Base-by-base conservation (phyloP, 768 basidiomycete genomes). In the Russula brevipes region DNA sequence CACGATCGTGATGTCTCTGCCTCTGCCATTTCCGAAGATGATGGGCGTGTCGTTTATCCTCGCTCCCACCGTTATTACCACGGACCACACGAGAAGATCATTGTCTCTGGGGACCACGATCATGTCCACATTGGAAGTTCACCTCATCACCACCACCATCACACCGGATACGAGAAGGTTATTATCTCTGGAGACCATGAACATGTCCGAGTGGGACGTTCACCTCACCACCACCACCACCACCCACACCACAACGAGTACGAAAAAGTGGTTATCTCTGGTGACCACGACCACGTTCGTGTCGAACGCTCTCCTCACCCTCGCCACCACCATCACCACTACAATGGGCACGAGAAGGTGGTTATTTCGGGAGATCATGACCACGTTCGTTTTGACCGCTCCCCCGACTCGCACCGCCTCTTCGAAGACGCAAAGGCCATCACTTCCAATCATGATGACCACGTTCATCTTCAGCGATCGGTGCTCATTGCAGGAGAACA, bases 371-470 rank as follows among this genome's bases (percentile, higher is more conserved):
- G 58, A 16, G 51, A 68, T 35, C 41, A 68, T 24, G 66, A 67
- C 38, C 61, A 64, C 54, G 61, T 67, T 11, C 61, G 38, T 24
- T 41, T 65, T 24, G 39, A 14, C 24, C 66, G 66, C 36, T 47
- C 51, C 4, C 57, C 55, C 16, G 17, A 61, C 16, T 31, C 35
- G 8, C 57, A 45, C 19, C 62, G 47, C 36, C 10, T 11, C 39
- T 66, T 70, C 19, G 59, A 59, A 46, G 67, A 72, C 46, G 68
- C 67, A 39, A 62, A 68, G 39, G 59, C 69, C 5, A 55, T 71
- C 10, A 65, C 69, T 30, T 60, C 56, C 3, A 69, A 68, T 31
- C 69, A 70, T 50, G 33, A 69, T 57, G 69, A 71, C 59, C 54
- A 72, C 54, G 62, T 67, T 30, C 64, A 70, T 46, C 11, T 63